Percentiles rank a stretch among this genome's conserved stretches.
Conservation (phyloP, 495 filamentous ascomycete species). For the Aspergillus conjunctus region DNA sequence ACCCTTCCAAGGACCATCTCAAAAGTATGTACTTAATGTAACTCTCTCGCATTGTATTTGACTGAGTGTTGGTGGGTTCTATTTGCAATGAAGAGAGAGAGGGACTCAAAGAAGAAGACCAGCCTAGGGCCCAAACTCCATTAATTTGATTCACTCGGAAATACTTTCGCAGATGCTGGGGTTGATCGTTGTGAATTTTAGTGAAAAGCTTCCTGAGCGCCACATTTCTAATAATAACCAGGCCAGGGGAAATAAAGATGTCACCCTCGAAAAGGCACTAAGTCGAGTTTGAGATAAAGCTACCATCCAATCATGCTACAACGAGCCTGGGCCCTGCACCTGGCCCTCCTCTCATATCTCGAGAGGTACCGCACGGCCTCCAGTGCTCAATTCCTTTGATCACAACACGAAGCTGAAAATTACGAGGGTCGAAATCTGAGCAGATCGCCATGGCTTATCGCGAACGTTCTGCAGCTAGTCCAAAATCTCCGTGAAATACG, state of each 20-base stretch:
- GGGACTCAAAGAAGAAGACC: no score
- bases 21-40: no score
- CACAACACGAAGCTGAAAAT: neutral
- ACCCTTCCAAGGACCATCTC: no score
- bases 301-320: neutral
- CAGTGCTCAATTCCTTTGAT: neutral
- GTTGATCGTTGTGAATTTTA: neutral
- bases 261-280: neutral
- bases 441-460: neutral
- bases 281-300: neutral
- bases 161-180: neutral
- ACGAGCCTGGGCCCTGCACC: no score
- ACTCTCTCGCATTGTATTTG: no score
- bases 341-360: no score
- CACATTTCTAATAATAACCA: neutral
- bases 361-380: neutral
- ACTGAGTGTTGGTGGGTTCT: no score
- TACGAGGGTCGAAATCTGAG: neutral
- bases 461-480: neutral
- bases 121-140: no score
- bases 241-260: neutral
- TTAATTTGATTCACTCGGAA: no score
- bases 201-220: neutral
- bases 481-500: conserved; percentile 1
- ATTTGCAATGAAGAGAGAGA: no score